A percentile compares a stretch with the other conserved stretches of the same genome.
phyloP scores from a whole-genome alignment of 164 flowering plant genomes.

The Warburgia ugandensis region DNA sequence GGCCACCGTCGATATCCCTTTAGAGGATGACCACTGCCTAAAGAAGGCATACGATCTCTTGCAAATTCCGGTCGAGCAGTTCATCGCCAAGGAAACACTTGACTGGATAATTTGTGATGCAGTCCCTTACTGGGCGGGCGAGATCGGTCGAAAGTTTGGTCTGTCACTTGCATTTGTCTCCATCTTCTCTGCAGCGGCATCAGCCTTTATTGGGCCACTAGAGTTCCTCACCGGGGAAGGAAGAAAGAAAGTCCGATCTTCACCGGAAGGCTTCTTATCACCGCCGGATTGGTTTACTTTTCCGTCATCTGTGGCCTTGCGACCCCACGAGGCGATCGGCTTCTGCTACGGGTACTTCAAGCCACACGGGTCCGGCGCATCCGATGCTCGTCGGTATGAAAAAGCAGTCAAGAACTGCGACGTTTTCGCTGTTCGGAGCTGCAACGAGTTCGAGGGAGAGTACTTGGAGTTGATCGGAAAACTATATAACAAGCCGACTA shows the following conservation, averaged over 20 bases:
- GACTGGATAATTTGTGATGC: slow-evolving; percentile 35
- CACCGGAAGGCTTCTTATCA: slow-evolving; percentile 17
- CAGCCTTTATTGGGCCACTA: slow-evolving; percentile 13
- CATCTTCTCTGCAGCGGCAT: slow-evolving; percentile 9
- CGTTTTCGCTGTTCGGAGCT: slow-evolving; percentile 34
- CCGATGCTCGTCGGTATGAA: slow-evolving; percentile 26
- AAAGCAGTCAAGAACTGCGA: slow-evolving; percentile 21
- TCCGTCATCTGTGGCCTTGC: slow-evolving; percentile 13
- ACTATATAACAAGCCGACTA: slow-evolving; percentile 34
- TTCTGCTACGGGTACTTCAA: not conserved
- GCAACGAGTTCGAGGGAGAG: slow-evolving; percentile 45
- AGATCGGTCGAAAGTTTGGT: slow-evolving; percentile 13
- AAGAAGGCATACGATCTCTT: slow-evolving; percentile 24
- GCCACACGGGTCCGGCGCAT: slow-evolving; percentile 17
- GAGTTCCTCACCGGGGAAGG: not conserved
- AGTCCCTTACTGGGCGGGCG: slow-evolving; percentile 20
- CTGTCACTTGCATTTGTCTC: slow-evolving; percentile 15
- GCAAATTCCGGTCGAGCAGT: slow-evolving; percentile 2
- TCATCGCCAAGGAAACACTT: slow-evolving; percentile 13
- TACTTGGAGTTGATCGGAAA: slow-evolving; percentile 30
- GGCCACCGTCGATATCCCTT: slow-evolving; percentile 23
- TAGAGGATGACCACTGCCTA: slow-evolving; percentile 11
- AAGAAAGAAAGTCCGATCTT: slow-evolving; percentile 1
- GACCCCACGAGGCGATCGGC: slow-evolving; percentile 10
- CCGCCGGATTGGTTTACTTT: slow-evolving; percentile 37